phyloP scores from a whole-genome alignment of 768 basidiomycete species.

The Rhizopogon vinicolor region DNA sequence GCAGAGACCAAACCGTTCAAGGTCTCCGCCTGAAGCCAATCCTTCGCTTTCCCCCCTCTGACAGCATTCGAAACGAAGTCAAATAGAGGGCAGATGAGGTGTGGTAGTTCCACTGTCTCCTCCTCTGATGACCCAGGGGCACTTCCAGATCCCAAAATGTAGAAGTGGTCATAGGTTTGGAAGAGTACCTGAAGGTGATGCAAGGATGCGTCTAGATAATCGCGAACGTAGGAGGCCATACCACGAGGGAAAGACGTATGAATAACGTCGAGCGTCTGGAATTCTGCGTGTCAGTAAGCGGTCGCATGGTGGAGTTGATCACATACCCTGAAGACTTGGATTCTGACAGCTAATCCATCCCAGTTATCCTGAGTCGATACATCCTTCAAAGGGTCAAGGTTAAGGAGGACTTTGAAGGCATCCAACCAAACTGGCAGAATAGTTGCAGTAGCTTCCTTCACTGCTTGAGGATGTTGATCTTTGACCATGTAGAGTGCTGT shows the following conservation, averaged over 20 bases:
- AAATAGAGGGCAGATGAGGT: constrained; percentile 72
- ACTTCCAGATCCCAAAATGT: constrained; percentile 50
- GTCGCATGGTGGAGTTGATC: neutral
- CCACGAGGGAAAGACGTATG: constrained; percentile 78
- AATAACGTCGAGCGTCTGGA: constrained; percentile 74
- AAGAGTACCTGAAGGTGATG: constrained; percentile 55
- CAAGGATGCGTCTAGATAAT: constrained; percentile 55
- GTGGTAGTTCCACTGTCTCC: constrained; percentile 67
- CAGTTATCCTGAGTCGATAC: constrained; percentile 56
- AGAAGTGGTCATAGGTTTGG: constrained; percentile 57
- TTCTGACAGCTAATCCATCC: constrained; percentile 76
- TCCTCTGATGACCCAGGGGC: constrained; percentile 71
- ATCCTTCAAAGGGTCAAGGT: constrained; percentile 59
- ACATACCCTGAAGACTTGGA: constrained; percentile 81
- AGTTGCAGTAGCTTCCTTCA: constrained; percentile 74
- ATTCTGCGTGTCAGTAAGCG: neutral
- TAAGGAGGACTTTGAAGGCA: constrained; percentile 76
- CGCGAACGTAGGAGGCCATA: constrained; percentile 56
- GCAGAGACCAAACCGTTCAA: constrained; percentile 45
- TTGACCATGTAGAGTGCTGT: constrained; percentile 92
- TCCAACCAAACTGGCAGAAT: constrained; percentile 92
- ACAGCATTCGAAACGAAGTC: constrained; percentile 73
- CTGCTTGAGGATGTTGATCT: constrained; percentile 83
- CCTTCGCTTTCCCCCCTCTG: constrained; percentile 58
- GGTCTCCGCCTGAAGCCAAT: constrained; percentile 56